Evolutionary conservation across 805 yeast genomes (phyloP), one percentile per base, ranked within the genome.

Genomic region (Candida coquimbonensis): DNA sequence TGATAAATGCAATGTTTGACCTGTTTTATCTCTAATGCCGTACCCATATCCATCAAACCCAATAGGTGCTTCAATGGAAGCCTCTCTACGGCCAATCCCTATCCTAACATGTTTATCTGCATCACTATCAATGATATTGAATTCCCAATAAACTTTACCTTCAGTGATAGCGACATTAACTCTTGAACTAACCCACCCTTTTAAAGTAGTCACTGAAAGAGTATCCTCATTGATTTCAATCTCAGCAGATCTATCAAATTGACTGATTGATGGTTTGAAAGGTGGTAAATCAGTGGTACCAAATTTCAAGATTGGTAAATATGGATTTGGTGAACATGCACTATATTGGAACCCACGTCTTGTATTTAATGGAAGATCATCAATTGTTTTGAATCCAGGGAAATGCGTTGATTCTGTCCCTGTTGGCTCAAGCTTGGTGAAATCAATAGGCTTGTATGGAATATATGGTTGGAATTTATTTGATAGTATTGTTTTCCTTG

Each of bases 31-130:
- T 48, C 97, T 72, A 3, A 93, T 58, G 2, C 96, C 97, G 63
- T 93, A 91, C 0, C 96, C 91, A 65, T 89, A 93, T 0, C 89
- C 91, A 63, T 93, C 98, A 56, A 78, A 87, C 3, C 99, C 99
- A 7, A 90, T 93, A 0, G 99, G 98, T 0, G 95, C 96, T 54
- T 91, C 97, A 38, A 90, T 64, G 42, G 88, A 78, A 2, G 96
- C 93, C 58, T 91, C 98, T 50, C 88, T 74, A 43, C 98, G 69
- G 0, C 83, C 83, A 34, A 91, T 59, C 0, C 99, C 99, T 27
- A 90, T 59, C 27, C 99, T 67, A 1, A 93, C 88, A 61, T 90
- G 91, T 1, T 65, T 56, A 6, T 55, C 50, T 5, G 55, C 53
- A 49, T 66, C 66, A 33, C 65, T 55, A 36, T 59, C 53, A 5